Percentiles rank a stretch among this genome's conserved stretches.
Conservation (phyloP, 352 stramenopile species). For the Thalassiosira ordinaria region DNA sequence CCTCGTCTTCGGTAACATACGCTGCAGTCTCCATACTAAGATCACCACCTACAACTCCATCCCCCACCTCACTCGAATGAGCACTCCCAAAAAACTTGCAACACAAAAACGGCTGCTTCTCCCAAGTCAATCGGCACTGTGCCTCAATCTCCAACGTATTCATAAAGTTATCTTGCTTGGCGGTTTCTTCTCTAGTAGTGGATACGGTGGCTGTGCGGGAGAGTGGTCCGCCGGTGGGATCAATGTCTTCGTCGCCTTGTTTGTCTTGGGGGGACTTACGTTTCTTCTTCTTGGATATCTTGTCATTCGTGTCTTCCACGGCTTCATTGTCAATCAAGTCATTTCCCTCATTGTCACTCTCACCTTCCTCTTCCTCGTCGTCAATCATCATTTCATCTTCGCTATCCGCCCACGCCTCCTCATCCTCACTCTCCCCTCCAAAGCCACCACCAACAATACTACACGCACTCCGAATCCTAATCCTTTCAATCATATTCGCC, state of each 20-base stretch:
- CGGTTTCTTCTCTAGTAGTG: conserved; percentile 13
- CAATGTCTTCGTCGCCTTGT: conserved; percentile 33
- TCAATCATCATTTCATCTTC: conserved; percentile 35
- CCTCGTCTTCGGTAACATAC: conserved; percentile 22
- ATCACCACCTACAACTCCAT: conserved; percentile 1
- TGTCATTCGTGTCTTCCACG: conserved; percentile 18
- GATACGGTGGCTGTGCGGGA: conserved; percentile 44
- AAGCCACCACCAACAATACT: conserved; percentile 11
- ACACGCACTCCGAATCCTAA: conserved; percentile 68
- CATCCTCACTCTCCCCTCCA: conserved; percentile 29
- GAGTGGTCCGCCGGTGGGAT: conserved; percentile 31
- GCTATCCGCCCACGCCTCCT: conserved; percentile 35
- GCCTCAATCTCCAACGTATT: conserved; percentile 94
- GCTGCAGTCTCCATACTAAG: too few relatives aligned
- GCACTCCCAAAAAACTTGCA: conserved; percentile 91
- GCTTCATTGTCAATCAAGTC: conserved; percentile 48
- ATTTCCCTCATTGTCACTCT: conserved; percentile 86
- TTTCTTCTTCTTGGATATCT: conserved; percentile 36
- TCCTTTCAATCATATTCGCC: conserved; percentile 71
- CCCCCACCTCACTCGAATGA: conserved; percentile 33
- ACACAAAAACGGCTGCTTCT: conserved; percentile 91
- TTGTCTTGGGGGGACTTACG: too few relatives aligned
- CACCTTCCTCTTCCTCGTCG: conserved; percentile 84
- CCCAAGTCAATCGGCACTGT: conserved; percentile 94
- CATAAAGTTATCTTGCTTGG: conserved; percentile 91